Evolutionary conservation across 1,284 basidiomycete genomes (phyloP).

Genomic region (Termitomyces sp.): DNA sequence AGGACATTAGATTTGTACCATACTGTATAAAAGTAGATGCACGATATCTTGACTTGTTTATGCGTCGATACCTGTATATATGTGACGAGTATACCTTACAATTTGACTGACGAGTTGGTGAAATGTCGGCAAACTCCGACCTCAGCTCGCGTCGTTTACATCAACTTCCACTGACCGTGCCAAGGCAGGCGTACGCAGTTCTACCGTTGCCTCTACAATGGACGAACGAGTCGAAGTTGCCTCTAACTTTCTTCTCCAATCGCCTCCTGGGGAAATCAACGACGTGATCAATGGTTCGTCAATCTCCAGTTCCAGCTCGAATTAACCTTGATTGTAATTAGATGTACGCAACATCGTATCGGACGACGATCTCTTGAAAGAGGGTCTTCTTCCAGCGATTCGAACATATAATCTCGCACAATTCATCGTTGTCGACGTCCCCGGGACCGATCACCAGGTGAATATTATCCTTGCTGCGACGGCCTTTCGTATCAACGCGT

Average conservation of each 20-base stretch:
- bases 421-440: conserved; percentile 79
- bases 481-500: background rate
- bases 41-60: background rate
- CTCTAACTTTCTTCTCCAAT: conserved; percentile 77
- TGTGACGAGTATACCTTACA: too few species aligned
- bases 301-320: conserved; percentile 9
- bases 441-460: conserved; percentile 69
- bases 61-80: too few species aligned
- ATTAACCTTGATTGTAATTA: conserved; percentile 29
- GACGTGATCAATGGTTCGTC: conserved; percentile 82
- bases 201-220: conserved; percentile 42
- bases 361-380: conserved; percentile 78
- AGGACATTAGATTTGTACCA: background rate
- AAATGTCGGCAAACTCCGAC: conserved; percentile 16
- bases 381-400: conserved; percentile 71
- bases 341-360: conserved; percentile 86
- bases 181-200: too few species aligned
- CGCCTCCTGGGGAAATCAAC: conserved; percentile 93
- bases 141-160: background rate
- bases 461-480: conserved; percentile 7
- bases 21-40: conserved; percentile 18
- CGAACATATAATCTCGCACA: conserved; percentile 82
- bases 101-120: background rate
- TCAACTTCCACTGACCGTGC: background rate
- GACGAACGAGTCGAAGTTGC: conserved; percentile 66